These are phyloP conservation scores for Allium fistulosum DNA, from an alignment of 106 monocot genomes.

Conservation along the genomic window DNA sequence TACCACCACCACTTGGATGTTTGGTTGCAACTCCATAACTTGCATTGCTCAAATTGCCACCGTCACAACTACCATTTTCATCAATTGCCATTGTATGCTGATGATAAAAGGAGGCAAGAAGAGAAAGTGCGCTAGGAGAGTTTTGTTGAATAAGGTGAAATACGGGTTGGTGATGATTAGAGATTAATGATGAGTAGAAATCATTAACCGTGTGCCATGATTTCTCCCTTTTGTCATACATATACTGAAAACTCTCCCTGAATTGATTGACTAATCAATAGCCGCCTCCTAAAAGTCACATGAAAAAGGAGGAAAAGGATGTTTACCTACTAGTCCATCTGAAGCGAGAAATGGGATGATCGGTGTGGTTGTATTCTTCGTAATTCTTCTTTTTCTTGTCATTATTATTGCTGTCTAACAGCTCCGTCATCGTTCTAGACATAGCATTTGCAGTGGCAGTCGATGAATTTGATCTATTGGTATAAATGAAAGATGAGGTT, in stretches of 20 bases:
- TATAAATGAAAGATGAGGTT: no score
- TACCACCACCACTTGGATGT: background rate
- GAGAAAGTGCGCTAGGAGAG: background rate
- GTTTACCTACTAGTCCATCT: slow-evolving; percentile 66
- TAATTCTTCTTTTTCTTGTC: background rate
- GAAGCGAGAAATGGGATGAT: slow-evolving; percentile 29
- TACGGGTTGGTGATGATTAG: background rate
- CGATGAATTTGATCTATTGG: no score
- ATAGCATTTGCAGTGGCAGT: no score
- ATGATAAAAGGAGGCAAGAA: background rate
- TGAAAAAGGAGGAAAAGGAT: background rate
- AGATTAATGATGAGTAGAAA: slow-evolving; percentile 67
- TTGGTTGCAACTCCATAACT: background rate
- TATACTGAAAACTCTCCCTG: slow-evolving; percentile 74
- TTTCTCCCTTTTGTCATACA: slow-evolving; percentile 30
- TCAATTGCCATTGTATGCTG: slow-evolving; percentile 27
- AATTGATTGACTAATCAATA: background rate
- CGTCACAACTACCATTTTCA: background rate
- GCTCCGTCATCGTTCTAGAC: slow-evolving; percentile 11
- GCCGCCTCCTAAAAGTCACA: background rate
- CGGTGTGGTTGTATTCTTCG: slow-evolving; percentile 60
- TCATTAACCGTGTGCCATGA: slow-evolving; percentile 58
- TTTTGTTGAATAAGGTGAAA: background rate
- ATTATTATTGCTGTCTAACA: background rate
- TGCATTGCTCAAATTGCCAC: background rate